These are phyloP conservation scores for Russula foetens DNA, from an alignment of 768 basidiomycete species.

Conservation along the genomic window DNA sequence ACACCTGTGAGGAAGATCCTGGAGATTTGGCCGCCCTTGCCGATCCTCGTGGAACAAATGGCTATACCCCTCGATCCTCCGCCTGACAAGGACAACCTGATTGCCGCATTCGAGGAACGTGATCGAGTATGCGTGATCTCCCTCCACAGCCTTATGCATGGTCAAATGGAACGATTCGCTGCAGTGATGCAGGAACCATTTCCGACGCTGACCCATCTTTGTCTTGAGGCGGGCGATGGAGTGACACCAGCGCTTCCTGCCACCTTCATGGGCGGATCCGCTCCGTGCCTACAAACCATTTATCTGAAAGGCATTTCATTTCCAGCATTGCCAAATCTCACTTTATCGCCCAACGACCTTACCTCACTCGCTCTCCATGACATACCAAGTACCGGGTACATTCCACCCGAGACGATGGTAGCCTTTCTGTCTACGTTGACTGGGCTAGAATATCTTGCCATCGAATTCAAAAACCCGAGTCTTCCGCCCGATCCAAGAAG, in stretches of 20 bases:
- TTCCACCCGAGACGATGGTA: background rate
- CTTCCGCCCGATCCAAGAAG: too few relatives aligned
- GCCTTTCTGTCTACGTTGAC: background rate
- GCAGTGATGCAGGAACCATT: background rate
- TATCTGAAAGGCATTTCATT: background rate
- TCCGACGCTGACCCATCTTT: background rate
- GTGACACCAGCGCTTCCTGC: background rate
- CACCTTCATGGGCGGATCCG: background rate
- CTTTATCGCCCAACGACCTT: background rate
- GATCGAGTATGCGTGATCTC: background rate
- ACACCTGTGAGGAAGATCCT: background rate
- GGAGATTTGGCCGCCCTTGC: background rate
- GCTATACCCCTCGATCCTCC: too few relatives aligned
- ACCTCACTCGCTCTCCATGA: background rate
- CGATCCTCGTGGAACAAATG: background rate
- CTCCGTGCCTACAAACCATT: background rate
- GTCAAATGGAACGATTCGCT: background rate
- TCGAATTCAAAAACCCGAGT: background rate
- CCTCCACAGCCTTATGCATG: background rate
- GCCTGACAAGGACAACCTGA: background rate
- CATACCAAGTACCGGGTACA: background rate
- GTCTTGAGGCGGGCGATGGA: background rate
- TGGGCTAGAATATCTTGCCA: background rate
- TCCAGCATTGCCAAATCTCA: background rate
- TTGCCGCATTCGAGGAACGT: background rate